phyloP scores from a whole-genome alignment of 2,329 filamentous ascomycete species.

The Taxawa tesnikishii region DNA sequence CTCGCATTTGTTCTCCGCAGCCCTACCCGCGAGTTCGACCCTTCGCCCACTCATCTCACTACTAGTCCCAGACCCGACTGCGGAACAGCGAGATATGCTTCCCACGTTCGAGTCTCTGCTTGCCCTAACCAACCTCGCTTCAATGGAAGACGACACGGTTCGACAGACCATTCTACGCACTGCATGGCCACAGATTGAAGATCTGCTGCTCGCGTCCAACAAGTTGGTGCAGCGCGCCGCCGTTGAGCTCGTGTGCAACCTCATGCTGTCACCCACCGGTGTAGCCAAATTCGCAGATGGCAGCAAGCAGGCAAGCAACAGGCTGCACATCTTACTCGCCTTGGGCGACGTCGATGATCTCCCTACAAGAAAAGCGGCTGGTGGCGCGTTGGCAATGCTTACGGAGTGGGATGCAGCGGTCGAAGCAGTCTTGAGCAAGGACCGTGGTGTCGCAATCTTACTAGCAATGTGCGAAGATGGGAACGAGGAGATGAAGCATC shows the following conservation, averaged over 20 bases:
- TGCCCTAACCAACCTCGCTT: conserved; percentile 88
- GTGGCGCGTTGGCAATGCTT: conserved; percentile 76
- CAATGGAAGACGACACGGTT: conserved; percentile 49
- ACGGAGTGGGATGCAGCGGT: conserved; percentile 68
- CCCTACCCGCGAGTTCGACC: conserved; percentile 61
- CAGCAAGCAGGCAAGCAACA: conserved; percentile 53
- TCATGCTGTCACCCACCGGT: conserved; percentile 58
- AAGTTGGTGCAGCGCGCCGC: conserved; percentile 66
- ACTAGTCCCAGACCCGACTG: conserved; percentile 49
- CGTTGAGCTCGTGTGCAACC: conserved; percentile 83
- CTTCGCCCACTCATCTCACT: conserved; percentile 71
- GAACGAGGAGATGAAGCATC: conserved; percentile 50
- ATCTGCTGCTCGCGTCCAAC: conserved; percentile 69
- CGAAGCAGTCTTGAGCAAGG: conserved; percentile 54
- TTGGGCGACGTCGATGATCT: conserved; percentile 76
- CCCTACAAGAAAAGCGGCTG: conserved; percentile 69
- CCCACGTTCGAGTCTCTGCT: conserved; percentile 84
- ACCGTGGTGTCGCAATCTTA: conserved; percentile 64
- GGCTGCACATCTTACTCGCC: conserved; percentile 74
- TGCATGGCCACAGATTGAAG: conserved; percentile 67
- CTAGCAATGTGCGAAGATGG: conserved; percentile 65
- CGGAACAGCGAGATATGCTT: conserved; percentile 60
- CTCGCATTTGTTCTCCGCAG: conserved; percentile 68
- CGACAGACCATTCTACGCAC: conserved; percentile 58
- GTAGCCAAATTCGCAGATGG: conserved; percentile 58